phyloP scores from a whole-genome alignment of 768 basidiomycete genomes.

The Sarcomyxa edulis region DNA sequence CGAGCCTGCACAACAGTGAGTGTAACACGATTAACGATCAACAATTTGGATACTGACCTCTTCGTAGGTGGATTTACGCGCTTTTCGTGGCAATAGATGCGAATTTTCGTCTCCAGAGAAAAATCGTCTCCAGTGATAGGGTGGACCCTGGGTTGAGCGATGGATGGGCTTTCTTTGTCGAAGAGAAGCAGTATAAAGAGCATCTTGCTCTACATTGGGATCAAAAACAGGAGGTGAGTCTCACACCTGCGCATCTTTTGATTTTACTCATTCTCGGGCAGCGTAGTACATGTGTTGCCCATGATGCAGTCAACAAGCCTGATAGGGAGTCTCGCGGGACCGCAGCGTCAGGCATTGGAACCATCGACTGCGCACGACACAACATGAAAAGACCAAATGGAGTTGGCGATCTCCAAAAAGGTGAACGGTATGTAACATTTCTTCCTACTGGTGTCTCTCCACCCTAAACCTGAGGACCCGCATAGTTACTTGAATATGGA shows the following conservation, averaged over 20 bases:
- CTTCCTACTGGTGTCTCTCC: neutral
- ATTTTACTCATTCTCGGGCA: neutral
- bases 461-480: neutral
- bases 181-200: constrained; percentile 1
- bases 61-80: constrained; percentile 11
- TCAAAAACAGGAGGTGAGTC: no score
- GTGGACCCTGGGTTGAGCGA: constrained; percentile 11
- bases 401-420: constrained; percentile 5
- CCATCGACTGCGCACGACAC: constrained; percentile 4
- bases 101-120: constrained; percentile 16
- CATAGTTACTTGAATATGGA: constrained; percentile 5
- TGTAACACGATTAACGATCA: no score
- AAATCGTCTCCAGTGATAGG: constrained; percentile 11
- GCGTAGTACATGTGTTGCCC: neutral
- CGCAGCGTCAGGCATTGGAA: constrained; percentile 2
- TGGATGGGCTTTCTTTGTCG: constrained; percentile 13
- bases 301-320: neutral
- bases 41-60: no score
- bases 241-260: no score
- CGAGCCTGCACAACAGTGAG: no score
- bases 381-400: constrained; percentile 1
- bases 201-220: no score
- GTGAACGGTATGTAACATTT: constrained; percentile 1
- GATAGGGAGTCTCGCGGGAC: neutral
- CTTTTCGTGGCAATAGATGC: constrained; percentile 16